A percentile compares a stretch with the other conserved stretches of the same genome.
Conservation (phyloP, 805 yeast genomes). For the Yamadazyma sp. region DNA sequence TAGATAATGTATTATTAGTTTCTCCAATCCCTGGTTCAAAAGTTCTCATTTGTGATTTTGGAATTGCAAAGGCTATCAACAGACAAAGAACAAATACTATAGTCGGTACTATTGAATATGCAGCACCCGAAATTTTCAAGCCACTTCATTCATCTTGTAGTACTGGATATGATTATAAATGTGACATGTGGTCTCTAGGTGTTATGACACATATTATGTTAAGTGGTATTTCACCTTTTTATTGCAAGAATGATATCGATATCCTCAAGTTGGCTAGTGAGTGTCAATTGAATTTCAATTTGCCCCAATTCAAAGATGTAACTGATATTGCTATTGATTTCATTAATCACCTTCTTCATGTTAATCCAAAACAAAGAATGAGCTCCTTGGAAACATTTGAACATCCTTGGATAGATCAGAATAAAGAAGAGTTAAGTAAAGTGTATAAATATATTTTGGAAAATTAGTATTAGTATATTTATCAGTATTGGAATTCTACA, state of each 20-base stretch:
- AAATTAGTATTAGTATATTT: no score
- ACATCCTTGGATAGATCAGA: conserved; percentile 48
- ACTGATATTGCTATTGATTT: conserved; percentile 44
- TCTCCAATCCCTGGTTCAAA: conserved; percentile 51
- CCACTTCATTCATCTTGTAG: no score
- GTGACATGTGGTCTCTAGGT: conserved; percentile 73
- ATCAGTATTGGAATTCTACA: conserved; percentile 4
- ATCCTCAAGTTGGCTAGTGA: conserved; percentile 29
- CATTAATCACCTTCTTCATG: not conserved
- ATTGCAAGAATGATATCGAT: conserved; percentile 36
- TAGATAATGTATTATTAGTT: conserved; percentile 60
- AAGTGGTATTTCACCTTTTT: conserved; percentile 66
- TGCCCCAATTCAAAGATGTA: conserved; percentile 41
- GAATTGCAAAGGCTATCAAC: conserved; percentile 36
- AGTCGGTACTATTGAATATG: conserved; percentile 66
- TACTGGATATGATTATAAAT: conserved; percentile 50
- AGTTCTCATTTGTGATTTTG: conserved; percentile 67
- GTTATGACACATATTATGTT: conserved; percentile 56
- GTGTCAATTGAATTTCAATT: conserved; percentile 38
- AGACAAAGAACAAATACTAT: conserved; percentile 45
- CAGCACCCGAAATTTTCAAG: conserved; percentile 63
- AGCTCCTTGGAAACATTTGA: conserved; percentile 36
- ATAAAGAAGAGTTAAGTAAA: conserved; percentile 28
- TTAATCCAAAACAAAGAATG: conserved; percentile 19
- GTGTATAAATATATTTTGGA: conserved; percentile 24